Conservation (phyloP, 1,284 basidiomycete genomes). For the Porodaedalea pini region DNA sequence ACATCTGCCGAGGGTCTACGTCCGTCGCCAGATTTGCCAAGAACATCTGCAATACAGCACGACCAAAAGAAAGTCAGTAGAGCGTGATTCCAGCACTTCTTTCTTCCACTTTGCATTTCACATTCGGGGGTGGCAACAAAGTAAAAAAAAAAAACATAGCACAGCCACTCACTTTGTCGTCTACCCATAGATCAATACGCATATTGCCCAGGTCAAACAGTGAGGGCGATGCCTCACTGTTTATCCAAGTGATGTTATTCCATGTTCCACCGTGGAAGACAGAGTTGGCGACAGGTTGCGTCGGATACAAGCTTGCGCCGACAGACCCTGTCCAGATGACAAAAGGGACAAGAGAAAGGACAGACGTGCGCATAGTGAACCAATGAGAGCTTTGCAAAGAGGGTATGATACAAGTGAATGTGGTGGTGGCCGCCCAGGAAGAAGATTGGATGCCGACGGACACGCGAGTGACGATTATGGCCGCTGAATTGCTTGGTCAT, state of each 20-base stretch:
- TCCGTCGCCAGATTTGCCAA: constrained; percentile 33
- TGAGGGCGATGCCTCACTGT: constrained; percentile 39
- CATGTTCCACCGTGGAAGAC: constrained; percentile 34
- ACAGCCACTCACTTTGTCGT: constrained; percentile 36
- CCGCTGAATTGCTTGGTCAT: too few relatives aligned
- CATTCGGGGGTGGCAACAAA: not conserved
- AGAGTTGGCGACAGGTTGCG: constrained; percentile 41
- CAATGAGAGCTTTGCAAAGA: not conserved
- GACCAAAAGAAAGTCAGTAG: too few relatives aligned
- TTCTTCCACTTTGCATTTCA: too few relatives aligned
- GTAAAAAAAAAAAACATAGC: not conserved
- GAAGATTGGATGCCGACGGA: too few relatives aligned
- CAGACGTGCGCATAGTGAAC: not conserved
- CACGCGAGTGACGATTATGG: too few relatives aligned
- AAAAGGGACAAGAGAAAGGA: not conserved
- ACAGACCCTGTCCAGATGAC: not conserved
- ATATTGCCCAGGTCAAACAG: constrained; percentile 38
- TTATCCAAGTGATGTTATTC: constrained; percentile 43
- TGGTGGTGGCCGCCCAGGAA: too few relatives aligned
- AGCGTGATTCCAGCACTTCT: too few relatives aligned
- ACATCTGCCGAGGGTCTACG: constrained; percentile 32
- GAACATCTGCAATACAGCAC: constrained; percentile 28
- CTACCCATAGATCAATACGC: constrained; percentile 41
- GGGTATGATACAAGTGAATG: too few relatives aligned
- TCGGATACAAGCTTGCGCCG: constrained; percentile 39